Conservation (phyloP, 2,329 filamentous ascomycete genomes). For the Ceratocystis smalleyi region DNA sequence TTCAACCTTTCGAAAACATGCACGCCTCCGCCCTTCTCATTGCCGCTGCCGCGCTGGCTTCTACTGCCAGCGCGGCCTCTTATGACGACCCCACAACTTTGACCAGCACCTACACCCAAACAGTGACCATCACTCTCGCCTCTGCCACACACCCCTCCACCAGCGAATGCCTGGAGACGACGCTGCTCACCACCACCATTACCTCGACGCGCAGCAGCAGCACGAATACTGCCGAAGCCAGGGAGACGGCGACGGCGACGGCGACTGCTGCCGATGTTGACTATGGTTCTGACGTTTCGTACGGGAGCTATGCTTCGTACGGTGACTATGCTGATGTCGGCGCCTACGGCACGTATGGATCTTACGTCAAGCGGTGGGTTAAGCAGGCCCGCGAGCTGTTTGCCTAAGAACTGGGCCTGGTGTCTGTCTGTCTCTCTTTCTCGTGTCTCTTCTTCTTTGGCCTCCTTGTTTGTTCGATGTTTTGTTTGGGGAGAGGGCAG, state of each 20-base stretch:
- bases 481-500: not conserved
- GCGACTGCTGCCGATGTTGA: too few relatives aligned
- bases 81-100: constrained; percentile 3
- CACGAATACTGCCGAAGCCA: not conserved
- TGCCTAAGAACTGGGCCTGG: not conserved
- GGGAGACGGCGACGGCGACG: not conserved
- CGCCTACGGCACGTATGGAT: not conserved
- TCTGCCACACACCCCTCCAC: not conserved
- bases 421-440: not conserved
- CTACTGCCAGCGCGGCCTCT: not conserved
- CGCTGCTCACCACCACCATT: constrained; percentile 2
- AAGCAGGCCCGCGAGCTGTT: not conserved
- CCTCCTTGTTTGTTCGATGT: not conserved
- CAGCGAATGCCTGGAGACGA: not conserved
- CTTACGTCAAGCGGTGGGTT: constrained; percentile 11
- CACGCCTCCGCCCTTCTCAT: not conserved
- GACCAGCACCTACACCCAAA: constrained; percentile 8
- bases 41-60: not conserved
- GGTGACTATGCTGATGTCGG: constrained; percentile 10
- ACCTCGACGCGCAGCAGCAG: not conserved
- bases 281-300: not conserved
- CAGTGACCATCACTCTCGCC: constrained; percentile 7
- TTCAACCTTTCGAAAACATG: constrained; percentile 2
- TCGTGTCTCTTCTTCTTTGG: not conserved
- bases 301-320: constrained; percentile 9